Percentiles rank a stretch among this genome's conserved stretches.
Evolutionary conservation across 345 rosid species (phyloP).

Genomic region (Cochlearia excelsa): DNA sequence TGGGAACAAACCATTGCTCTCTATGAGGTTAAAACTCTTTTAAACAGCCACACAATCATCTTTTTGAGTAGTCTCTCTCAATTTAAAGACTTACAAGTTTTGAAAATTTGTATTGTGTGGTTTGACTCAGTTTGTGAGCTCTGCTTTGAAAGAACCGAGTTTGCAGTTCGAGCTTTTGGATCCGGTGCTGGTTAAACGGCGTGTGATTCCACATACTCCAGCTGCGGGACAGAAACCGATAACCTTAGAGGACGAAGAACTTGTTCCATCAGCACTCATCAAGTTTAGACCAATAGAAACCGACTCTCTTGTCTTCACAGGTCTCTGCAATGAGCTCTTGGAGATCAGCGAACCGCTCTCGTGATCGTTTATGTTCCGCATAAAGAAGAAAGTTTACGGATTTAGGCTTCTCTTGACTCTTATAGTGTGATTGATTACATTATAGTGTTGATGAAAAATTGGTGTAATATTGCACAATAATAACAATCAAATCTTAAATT

Average conservation of each 20-base stretch:
- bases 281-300: slow-evolving; percentile 76
- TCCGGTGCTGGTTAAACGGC: slow-evolving; percentile 60
- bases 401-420: neutral
- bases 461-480: slow-evolving; percentile 4
- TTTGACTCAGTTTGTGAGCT: slow-evolving; percentile 64
- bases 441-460: neutral
- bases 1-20: slow-evolving; percentile 80
- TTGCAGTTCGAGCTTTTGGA: slow-evolving; percentile 78
- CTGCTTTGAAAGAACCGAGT: slow-evolving; percentile 75
- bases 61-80: neutral
- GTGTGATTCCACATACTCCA: slow-evolving; percentile 58
- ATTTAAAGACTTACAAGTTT: neutral
- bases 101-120: neutral
- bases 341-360: slow-evolving; percentile 55
- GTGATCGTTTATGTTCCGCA: slow-evolving; percentile 4
- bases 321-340: slow-evolving; percentile 67
- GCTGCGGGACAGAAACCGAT: slow-evolving; percentile 51
- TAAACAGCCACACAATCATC: neutral
- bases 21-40: slow-evolving; percentile 54
- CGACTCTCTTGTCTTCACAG: slow-evolving; percentile 60
- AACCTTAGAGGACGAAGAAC: slow-evolving; percentile 69
- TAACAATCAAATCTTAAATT: slow-evolving; percentile 9
- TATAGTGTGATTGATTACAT: slow-evolving; percentile 6
- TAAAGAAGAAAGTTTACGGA: neutral
- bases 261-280: slow-evolving; percentile 87